These are phyloP conservation scores for Trametes villosa DNA, from an alignment of 768 basidiomycete species.

Conservation along the genomic window DNA sequence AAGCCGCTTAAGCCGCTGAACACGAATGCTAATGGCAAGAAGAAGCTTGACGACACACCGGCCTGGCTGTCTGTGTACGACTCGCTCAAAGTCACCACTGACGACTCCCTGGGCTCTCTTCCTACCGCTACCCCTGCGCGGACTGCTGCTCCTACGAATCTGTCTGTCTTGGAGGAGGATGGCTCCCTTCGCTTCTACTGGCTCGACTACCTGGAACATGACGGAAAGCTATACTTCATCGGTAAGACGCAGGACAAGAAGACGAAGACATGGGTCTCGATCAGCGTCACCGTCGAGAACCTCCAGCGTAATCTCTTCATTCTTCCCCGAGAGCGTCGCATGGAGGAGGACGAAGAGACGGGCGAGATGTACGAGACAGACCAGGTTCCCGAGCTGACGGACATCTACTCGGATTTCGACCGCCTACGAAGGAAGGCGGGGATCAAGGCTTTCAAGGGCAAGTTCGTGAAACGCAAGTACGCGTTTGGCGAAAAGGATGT, in stretches of 20 bases:
- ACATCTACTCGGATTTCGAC: slow-evolving; percentile 86
- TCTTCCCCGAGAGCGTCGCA: slow-evolving; percentile 71
- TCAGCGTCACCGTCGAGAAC: slow-evolving; percentile 83
- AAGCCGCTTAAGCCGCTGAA: slow-evolving; percentile 31
- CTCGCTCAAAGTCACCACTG: slow-evolving; percentile 61
- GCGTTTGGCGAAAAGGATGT: slow-evolving; percentile 88
- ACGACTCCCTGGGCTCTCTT: slow-evolving; percentile 62
- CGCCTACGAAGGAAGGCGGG: slow-evolving; percentile 69
- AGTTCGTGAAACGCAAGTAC: slow-evolving; percentile 88
- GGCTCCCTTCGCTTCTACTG: slow-evolving; percentile 92
- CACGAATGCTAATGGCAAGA: slow-evolving; percentile 40
- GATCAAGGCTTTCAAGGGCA: slow-evolving; percentile 74
- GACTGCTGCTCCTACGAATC: slow-evolving; percentile 40
- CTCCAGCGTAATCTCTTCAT: slow-evolving; percentile 92
- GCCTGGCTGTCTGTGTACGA: slow-evolving; percentile 80
- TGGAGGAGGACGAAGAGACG: slow-evolving; percentile 60
- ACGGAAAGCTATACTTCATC: slow-evolving; percentile 84
- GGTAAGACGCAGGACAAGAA: slow-evolving; percentile 89
- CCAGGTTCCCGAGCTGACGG: slow-evolving; percentile 64
- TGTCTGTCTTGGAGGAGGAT: slow-evolving; percentile 77
- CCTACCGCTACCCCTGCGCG: slow-evolving; percentile 32
- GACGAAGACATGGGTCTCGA: slow-evolving; percentile 73
- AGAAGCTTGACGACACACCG: slow-evolving; percentile 52
- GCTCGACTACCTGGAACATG: slow-evolving; percentile 91
- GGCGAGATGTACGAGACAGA: slow-evolving; percentile 75